Evolutionary conservation across 495 filamentous ascomycete genomes (phyloP).

Genomic region (Astrothelium macrocarpum): DNA sequence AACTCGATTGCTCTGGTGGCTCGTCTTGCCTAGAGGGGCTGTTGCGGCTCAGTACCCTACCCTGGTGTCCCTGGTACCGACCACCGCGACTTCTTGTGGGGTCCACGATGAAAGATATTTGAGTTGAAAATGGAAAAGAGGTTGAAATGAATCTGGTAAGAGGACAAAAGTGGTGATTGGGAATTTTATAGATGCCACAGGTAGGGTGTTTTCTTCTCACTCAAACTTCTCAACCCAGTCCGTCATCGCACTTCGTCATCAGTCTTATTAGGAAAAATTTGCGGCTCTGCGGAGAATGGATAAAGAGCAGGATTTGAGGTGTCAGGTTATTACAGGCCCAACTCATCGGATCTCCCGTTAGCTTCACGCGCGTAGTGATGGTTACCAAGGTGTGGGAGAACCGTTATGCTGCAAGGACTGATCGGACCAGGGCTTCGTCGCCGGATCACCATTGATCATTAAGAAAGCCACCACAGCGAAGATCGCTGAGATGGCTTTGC

Average conservation of each 20-base stretch:
- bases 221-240: neutral
- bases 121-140: neutral
- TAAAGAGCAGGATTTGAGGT: neutral
- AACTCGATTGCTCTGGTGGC: too few relatives aligned
- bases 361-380: neutral
- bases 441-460: neutral
- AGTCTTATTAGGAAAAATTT: neutral
- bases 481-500: neutral
- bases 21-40: neutral
- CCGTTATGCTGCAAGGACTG: neutral
- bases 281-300: neutral
- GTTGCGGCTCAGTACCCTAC: neutral
- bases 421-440: neutral
- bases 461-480: neutral
- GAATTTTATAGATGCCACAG: neutral
- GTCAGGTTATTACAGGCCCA: neutral
- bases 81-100: neutral
- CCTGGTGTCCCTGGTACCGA: neutral
- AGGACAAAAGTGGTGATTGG: neutral
- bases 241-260: neutral
- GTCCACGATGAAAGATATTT: neutral
- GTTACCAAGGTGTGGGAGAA: neutral
- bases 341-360: neutral
- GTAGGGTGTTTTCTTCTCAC: neutral
- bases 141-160: neutral